Conservation (phyloP, 441 rosid genomes). For the Adansonia rubrostipa region DNA sequence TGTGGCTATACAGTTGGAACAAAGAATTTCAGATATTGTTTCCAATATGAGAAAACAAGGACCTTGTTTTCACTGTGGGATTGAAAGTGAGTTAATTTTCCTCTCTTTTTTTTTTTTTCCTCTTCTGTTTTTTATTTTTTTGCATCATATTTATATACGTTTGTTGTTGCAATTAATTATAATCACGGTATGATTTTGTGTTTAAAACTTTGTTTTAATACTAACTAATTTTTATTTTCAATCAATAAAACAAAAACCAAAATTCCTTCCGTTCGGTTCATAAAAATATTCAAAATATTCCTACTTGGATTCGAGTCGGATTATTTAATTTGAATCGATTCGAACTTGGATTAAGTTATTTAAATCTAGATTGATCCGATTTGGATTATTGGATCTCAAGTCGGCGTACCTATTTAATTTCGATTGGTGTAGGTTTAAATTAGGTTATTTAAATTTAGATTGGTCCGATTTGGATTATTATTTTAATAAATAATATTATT, state of each 20-base stretch:
- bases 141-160: neutral
- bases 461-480: too few species aligned
- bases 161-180: neutral
- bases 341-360: neutral
- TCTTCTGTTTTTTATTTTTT: neutral
- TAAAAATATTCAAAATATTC: neutral
- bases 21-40: neutral
- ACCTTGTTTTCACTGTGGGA: constrained; percentile 37
- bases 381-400: neutral
- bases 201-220: neutral
- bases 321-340: neutral
- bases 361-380: neutral
- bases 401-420: too few species aligned
- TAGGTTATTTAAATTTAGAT: too few species aligned
- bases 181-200: neutral
- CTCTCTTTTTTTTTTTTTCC: neutral
- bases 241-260: neutral
- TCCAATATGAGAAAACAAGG: constrained; percentile 25
- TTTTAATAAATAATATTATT: too few species aligned
- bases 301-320: too few species aligned
- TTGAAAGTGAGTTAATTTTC: constrained; percentile 26
- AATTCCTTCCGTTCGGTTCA: neutral
- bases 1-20: neutral
- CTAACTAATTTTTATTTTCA: neutral
- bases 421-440: too few species aligned